Conservation (phyloP, 2,329 filamentous ascomycete genomes). For the Hawksworthiomyces lignivorus region DNA sequence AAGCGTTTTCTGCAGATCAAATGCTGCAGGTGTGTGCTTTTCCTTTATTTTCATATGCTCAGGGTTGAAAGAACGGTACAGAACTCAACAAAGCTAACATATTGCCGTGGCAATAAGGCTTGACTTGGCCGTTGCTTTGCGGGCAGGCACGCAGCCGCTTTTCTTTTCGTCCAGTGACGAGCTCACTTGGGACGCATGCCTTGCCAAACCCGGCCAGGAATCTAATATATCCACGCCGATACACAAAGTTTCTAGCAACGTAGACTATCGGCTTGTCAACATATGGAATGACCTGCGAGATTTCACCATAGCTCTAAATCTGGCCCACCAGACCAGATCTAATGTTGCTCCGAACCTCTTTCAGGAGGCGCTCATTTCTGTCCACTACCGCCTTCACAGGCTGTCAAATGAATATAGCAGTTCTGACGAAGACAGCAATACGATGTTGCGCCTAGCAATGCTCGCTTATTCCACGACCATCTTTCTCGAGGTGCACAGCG, state of each 20-base stretch:
- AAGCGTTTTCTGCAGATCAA: constrained; percentile 3
- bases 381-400: background rate
- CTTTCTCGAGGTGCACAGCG: background rate
- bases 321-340: background rate
- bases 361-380: background rate
- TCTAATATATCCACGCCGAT: no score
- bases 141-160: background rate
- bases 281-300: background rate
- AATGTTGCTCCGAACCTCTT: background rate
- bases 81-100: no score
- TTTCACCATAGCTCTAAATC: background rate
- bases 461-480: background rate
- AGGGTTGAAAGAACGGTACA: no score
- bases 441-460: background rate
- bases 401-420: background rate
- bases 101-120: background rate
- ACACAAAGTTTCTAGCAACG: no score
- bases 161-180: background rate
- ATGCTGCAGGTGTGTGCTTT: background rate
- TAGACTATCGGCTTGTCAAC: background rate
- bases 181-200: no score
- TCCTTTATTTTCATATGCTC: no score
- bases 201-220: no score
- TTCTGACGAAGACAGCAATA: no score
- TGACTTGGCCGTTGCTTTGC: background rate